Base-by-base conservation (phyloP, 768 basidiomycete species). In the Lentinula sp. region DNA sequence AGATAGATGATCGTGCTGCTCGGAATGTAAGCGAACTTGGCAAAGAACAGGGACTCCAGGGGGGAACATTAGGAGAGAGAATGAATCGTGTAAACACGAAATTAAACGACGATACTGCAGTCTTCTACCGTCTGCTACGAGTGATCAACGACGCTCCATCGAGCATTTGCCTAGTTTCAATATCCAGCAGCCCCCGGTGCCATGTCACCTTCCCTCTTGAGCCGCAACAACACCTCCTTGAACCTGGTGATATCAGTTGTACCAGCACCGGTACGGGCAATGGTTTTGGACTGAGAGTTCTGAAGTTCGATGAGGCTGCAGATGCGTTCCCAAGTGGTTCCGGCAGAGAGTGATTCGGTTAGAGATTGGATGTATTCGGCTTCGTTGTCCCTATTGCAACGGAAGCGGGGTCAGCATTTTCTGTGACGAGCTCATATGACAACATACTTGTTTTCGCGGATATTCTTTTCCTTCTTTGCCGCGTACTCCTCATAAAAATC, bases 251-350 rank as follows among this genome's bases (percentile, higher is more conserved):
- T 79, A 69, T 99, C 96, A 2, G 91, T 94, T 40, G 95, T 94
- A 5, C 90, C 90, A 10, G 91, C 77, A 13, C 93, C 93, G 35
- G 90, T 84, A 49, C 94, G 84, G 16, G 95, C 88, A 66, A 93
- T 80, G 4, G 95, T 98, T 79, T 98, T 99, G 80, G 92, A 95
- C 74, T 98, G 94, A 59, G 95, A 97, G 72, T 98, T 98, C 72
- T 96, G 86, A 40, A 99, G 81, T 66, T 95, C 93, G 63, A 97
- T 75, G 55, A 87, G 74, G 31, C 86, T 86, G 70, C 88, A 89
- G 69, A 99, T 96, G 40, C 97, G 89, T 66, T 94, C 86, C 96
- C 96, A 99, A 7, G 95, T 96, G 21, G 96, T 97, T 28, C 96
- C 97, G 58, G 83, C 80, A 0, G 93, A 88, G 55, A 98, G 84